Evolutionary conservation across 306 rosid genomes (phyloP).

Genomic region (Casuarina glauca): DNA sequence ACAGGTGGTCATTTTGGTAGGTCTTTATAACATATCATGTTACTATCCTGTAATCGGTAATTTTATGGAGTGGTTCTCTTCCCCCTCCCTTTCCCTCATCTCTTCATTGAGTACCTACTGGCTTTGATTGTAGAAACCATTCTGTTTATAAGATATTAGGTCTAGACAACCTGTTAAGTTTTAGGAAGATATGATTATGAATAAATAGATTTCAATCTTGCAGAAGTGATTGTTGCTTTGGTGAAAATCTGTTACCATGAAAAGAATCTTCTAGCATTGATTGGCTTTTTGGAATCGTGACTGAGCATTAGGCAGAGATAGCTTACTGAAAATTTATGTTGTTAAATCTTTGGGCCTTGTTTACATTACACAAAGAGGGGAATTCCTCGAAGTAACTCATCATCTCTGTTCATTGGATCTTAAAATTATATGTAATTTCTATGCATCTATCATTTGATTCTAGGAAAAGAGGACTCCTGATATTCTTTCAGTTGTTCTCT

Average conservation of each 20-base stretch:
- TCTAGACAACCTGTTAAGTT: neutral
- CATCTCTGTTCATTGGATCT: conserved; percentile 5
- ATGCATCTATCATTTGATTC: conserved; percentile 1
- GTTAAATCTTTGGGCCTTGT: neutral
- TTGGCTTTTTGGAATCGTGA: conserved; percentile 3
- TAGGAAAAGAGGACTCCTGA: neutral
- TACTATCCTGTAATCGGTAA: neutral
- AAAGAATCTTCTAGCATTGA: no score
- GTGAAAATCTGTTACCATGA: no score
- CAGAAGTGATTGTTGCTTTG: neutral
- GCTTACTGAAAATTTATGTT: conserved; percentile 20
- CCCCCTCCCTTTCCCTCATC: neutral
- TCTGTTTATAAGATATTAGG: no score
- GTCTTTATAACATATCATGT: neutral
- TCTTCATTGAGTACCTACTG: neutral
- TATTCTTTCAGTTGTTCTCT: conserved; percentile 12
- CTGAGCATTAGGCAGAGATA: conserved; percentile 17
- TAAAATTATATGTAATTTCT: conserved; percentile 6
- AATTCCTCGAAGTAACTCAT: neutral
- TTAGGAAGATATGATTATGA: neutral
- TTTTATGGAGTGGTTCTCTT: neutral
- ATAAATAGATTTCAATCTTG: neutral
- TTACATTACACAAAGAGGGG: neutral
- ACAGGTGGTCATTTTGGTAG: neutral
- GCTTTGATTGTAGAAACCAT: no score